These are phyloP conservation scores for Jamesozyma jinghongensis DNA, from an alignment of 805 yeast genomes.

Conservation along the genomic window DNA sequence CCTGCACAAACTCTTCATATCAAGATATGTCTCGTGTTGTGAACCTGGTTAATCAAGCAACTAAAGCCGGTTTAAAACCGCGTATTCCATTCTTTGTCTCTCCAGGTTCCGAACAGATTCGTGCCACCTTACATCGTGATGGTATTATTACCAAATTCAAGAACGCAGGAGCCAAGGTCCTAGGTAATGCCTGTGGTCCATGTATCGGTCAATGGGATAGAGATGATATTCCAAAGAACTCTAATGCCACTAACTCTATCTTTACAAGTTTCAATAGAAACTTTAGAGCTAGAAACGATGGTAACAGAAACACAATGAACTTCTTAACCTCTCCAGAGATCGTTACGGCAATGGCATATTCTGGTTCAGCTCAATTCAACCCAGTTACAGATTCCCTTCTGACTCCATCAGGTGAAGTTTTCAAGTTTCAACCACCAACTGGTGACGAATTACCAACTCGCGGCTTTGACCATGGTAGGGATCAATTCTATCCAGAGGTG, in stretches of 20 bases:
- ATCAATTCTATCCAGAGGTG: slow-evolving; percentile 61
- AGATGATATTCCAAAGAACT: slow-evolving; percentile 57
- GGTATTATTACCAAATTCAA: slow-evolving; percentile 76
- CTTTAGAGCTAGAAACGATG: slow-evolving; percentile 96
- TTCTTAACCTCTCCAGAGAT: slow-evolving; percentile 98
- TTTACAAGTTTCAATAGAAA: slow-evolving; percentile 97
- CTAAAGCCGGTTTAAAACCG: slow-evolving; percentile 76
- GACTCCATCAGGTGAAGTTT: slow-evolving; percentile 58
- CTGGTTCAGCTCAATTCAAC: slow-evolving; percentile 87
- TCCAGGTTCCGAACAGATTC: slow-evolving; percentile 96
- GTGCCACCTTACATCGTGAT: slow-evolving; percentile 95
- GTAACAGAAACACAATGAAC: slow-evolving; percentile 95
- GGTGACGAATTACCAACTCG: slow-evolving; percentile 77
- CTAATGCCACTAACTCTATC: slow-evolving; percentile 71
- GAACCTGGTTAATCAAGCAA: slow-evolving; percentile 81
- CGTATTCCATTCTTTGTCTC: slow-evolving; percentile 89
- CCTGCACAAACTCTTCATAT: slow-evolving; percentile 97
- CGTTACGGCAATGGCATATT: slow-evolving; percentile 93
- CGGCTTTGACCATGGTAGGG: slow-evolving; percentile 72
- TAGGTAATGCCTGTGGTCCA: slow-evolving; percentile 99
- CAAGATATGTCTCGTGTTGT: slow-evolving; percentile 98
- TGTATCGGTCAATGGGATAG: slow-evolving; percentile 99
- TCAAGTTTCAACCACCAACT: slow-evolving; percentile 68
- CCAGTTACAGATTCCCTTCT: slow-evolving; percentile 81
- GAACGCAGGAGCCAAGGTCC: slow-evolving; percentile 80